Evolutionary conservation across 257 asterid species (phyloP).

Genomic region (Leptodermis oblonga): DNA sequence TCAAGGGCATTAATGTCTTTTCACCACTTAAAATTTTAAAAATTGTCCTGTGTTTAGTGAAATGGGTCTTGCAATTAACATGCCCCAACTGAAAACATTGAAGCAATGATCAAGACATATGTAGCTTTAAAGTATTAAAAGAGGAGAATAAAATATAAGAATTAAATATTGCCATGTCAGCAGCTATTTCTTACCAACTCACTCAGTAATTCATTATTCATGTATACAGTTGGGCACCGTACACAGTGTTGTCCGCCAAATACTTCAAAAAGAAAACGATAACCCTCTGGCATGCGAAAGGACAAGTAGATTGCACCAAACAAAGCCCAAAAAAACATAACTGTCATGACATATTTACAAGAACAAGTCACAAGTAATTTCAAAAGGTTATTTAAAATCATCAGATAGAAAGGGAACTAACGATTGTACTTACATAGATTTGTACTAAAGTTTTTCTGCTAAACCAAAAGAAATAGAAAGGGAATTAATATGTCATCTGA

Average conservation of each 20-base stretch:
- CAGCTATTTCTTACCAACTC: slow-evolving; percentile 91
- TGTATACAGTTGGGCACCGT: too few species aligned
- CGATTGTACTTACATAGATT: too few species aligned
- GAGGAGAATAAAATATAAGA: neutral
- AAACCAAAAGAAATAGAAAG: neutral
- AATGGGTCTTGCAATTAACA: too few species aligned
- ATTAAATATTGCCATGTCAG: slow-evolving; percentile 53
- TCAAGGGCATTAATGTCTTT: too few species aligned
- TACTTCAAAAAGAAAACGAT: slow-evolving; percentile 93
- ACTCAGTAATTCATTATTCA: slow-evolving; percentile 89
- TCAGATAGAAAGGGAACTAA: too few species aligned
- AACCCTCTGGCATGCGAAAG: slow-evolving; percentile 97
- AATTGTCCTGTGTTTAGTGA: too few species aligned
- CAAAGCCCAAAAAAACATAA: slow-evolving; percentile 95
- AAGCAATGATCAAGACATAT: neutral
- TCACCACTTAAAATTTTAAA: too few species aligned
- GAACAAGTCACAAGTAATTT: neutral
- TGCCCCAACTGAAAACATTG: neutral
- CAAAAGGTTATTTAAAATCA: neutral
- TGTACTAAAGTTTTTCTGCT: neutral
- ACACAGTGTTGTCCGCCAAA: too few species aligned
- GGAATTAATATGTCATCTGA: neutral
- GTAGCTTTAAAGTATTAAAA: neutral
- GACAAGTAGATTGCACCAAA: slow-evolving; percentile 97
- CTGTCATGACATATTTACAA: slow-evolving; percentile 36